Evolutionary conservation across 2,329 filamentous ascomycete genomes (phyloP).

Genomic region (Sporothrix luriei): DNA sequence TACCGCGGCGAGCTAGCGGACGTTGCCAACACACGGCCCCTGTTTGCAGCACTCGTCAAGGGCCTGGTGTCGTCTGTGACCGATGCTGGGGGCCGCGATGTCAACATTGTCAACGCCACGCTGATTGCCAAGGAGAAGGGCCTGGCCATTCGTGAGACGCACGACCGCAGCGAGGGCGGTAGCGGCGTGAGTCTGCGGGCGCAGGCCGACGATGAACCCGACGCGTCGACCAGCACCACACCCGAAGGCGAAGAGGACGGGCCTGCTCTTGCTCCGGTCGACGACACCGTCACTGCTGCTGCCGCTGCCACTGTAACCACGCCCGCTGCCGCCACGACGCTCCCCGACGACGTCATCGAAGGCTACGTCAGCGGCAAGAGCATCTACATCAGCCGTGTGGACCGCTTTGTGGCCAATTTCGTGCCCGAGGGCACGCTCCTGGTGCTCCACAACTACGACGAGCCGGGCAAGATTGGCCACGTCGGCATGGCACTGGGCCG

Average conservation of each 20-base stretch:
- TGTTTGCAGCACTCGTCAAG: constrained; percentile 78
- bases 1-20: constrained; percentile 75
- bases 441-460: constrained; percentile 80
- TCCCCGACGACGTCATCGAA: constrained; percentile 55
- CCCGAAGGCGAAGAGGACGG: not conserved
- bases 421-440: constrained; percentile 71
- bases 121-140: constrained; percentile 76
- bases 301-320: not conserved
- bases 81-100: constrained; percentile 64
- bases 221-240: constrained; percentile 34
- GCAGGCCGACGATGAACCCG: not conserved
- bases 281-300: not conserved
- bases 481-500: constrained; percentile 72
- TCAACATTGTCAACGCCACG: constrained; percentile 82
- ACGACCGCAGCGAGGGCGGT: constrained; percentile 49
- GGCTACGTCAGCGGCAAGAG: constrained; percentile 67
- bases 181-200: constrained; percentile 69
- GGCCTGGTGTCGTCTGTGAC: constrained; percentile 72
- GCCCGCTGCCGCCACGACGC: not conserved
- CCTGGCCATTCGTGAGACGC: constrained; percentile 74
- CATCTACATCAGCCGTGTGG: constrained; percentile 71
- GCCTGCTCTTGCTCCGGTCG: not conserved
- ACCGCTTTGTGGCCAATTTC: constrained; percentile 73
- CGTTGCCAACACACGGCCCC: constrained; percentile 73
- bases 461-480: constrained; percentile 78